Evolutionary conservation across 2,329 filamentous ascomycete genomes (phyloP), one percentile per base, ranked within the genome.

Genomic region (Neofusicoccum kwambonambiense): DNA sequence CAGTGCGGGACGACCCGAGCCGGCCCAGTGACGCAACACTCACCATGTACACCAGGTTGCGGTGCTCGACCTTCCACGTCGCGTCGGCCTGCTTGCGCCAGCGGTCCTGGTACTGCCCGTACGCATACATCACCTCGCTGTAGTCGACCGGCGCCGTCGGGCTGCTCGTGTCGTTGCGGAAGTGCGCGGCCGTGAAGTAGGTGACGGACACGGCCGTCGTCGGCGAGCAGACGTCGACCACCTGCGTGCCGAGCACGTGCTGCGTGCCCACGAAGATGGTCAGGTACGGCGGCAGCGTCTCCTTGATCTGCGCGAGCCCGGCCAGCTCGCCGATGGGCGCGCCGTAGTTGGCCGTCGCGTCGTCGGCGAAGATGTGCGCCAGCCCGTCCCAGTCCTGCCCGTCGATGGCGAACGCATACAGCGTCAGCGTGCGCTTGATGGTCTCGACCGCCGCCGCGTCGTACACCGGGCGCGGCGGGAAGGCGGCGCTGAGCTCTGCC

Each of bases 31-130:
- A 11, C 11, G 12, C 22, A 44, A 12, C 31, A 41, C 54, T 57
- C 27, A 57, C 54, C 54, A 57, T 57, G 27, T 57, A 57, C 39
- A 57, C 54, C 39, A 57, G 31, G 22, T 57, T 57, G 17, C 54
- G 39, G 6, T 57, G 54, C 39, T 44, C 54, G 34, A 57, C 19
- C 54, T 42, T 45, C 54, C 54, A 57, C 19, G 7, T 27, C 7
- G 8, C 54, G 4, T 57, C 54, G 13, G 5, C 39, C 35, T 44
- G 17, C 54, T 6, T 44, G 35, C 13, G 13, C 54, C 54, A 57
- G 15, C 54, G 13, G 44, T 57, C 54, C 39, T 57, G 54, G n/a
- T 57, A 57, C 35, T 57, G 54, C 13, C 54, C 54, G 2, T 9
- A 57, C 54, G 54, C 54, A 8, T 34, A 34, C 22, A 57, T 15